phyloP scores from a whole-genome alignment of 768 basidiomycete species.

The Boletales sp. region DNA sequence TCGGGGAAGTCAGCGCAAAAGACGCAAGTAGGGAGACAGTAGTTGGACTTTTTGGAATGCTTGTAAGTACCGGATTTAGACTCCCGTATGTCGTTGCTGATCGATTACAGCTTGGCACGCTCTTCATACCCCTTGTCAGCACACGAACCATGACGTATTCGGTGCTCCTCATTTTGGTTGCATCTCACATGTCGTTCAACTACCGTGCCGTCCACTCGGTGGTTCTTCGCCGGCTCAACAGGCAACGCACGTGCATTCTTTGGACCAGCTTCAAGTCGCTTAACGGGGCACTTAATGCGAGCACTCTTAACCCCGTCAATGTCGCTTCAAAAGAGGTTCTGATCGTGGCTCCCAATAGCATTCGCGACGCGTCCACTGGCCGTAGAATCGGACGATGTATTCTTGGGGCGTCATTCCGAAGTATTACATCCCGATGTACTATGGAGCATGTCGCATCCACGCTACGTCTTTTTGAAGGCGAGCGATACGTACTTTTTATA shows the following conservation, averaged over 20 bases:
- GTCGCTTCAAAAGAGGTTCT: slow-evolving; percentile 44
- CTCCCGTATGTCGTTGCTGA: neutral
- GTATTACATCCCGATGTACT: slow-evolving; percentile 7
- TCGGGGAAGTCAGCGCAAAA: slow-evolving; percentile 71
- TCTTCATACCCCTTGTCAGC: slow-evolving; percentile 55
- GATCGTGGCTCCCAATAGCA: slow-evolving; percentile 36
- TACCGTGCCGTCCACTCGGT: slow-evolving; percentile 59
- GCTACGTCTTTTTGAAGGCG: slow-evolving; percentile 39
- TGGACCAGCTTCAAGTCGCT: slow-evolving; percentile 36
- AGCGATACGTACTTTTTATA: slow-evolving; percentile 58
- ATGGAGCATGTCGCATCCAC: slow-evolving; percentile 23
- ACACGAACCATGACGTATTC: slow-evolving; percentile 47
- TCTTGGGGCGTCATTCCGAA: slow-evolving; percentile 47
- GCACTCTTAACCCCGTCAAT: slow-evolving; percentile 31
- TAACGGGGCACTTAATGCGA: slow-evolving; percentile 7
- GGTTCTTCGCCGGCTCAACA: slow-evolving; percentile 54
- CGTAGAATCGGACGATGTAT: slow-evolving; percentile 41
- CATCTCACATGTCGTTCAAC: slow-evolving; percentile 54
- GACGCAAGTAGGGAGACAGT: slow-evolving; percentile 72
- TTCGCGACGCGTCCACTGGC: slow-evolving; percentile 38
- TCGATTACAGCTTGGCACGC: slow-evolving; percentile 47
- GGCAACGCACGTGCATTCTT: slow-evolving; percentile 51
- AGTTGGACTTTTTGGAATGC: slow-evolving; percentile 60
- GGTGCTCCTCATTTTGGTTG: slow-evolving; percentile 48
- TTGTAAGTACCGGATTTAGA: slow-evolving; percentile 40